Evolutionary conservation across 2,329 filamentous ascomycete species (phyloP).

Genomic region (Pseudocercospora vitis): DNA sequence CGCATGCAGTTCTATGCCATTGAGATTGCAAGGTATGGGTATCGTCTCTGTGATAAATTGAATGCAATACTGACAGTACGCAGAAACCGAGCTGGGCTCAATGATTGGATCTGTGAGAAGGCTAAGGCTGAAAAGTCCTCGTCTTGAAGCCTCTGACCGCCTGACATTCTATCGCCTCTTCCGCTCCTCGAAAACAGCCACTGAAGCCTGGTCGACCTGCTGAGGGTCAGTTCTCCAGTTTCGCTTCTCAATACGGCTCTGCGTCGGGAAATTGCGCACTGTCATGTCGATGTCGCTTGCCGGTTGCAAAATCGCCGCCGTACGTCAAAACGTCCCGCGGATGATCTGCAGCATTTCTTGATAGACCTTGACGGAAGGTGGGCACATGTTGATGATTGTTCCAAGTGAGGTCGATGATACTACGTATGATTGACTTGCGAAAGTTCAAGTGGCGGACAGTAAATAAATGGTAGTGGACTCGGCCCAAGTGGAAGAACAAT

Average conservation of each 20-base stretch:
- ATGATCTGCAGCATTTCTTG: slow-evolving; percentile 32
- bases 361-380: slow-evolving; percentile 29
- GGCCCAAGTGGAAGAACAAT: slow-evolving; percentile 35
- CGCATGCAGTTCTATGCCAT: slow-evolving; percentile 83
- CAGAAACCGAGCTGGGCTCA: slow-evolving; percentile 81
- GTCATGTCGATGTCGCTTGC: background rate
- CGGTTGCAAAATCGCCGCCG: background rate
- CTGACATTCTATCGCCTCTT: background rate
- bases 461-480: slow-evolving; percentile 20
- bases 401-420: slow-evolving; percentile 12
- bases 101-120: slow-evolving; percentile 96
- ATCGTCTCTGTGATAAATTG: background rate
- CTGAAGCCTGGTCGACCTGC: background rate
- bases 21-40: slow-evolving; percentile 65
- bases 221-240: background rate
- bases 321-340: slow-evolving; percentile 29
- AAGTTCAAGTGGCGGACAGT: no score
- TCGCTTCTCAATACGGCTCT: no score
- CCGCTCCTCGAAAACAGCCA: background rate
- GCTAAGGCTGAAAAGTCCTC: slow-evolving; percentile 54
- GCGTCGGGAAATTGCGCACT: no score
- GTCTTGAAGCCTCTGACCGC: slow-evolving; percentile 16
- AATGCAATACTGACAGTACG: slow-evolving; percentile 14
- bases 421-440: background rate
- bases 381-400: slow-evolving; percentile 32